Conservation (phyloP, 768 basidiomycete species). For the Tulasnella sp. region DNA sequence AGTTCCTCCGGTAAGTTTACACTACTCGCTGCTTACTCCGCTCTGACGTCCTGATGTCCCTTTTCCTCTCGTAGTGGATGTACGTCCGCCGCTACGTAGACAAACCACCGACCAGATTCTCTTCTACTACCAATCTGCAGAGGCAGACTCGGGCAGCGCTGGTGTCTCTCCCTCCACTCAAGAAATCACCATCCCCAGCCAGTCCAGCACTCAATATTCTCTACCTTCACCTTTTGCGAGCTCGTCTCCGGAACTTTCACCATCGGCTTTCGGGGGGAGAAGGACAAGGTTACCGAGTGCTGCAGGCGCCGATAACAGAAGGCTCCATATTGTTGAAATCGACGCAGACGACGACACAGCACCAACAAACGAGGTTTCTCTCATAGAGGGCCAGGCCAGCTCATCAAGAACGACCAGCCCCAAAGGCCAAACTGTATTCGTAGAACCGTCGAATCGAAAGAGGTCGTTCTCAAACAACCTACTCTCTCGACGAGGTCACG, state of each 20-base stretch:
- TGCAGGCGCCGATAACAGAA: slow-evolving; percentile 16
- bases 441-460: neutral
- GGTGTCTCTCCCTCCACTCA: neutral
- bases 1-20: neutral
- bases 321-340: slow-evolving; percentile 17
- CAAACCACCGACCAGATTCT: slow-evolving; percentile 22
- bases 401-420: neutral
- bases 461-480: neutral
- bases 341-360: slow-evolving; percentile 18
- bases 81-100: neutral
- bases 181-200: neutral
- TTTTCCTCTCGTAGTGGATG: neutral
- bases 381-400: neutral
- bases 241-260: neutral
- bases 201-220: slow-evolving; percentile 17
- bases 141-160: slow-evolving; percentile 9
- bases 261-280: neutral
- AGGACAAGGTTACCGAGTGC: neutral
- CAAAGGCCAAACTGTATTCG: neutral
- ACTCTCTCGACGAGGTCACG: slow-evolving; percentile 5
- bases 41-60: neutral
- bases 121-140: slow-evolving; percentile 24
- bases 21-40: neutral
- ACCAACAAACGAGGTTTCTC: neutral
- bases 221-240: neutral